Percentiles rank a stretch among this genome's conserved stretches.
phyloP scores from a whole-genome alignment of 2,329 filamentous ascomycete species.

The Bipolaris oryzae region DNA sequence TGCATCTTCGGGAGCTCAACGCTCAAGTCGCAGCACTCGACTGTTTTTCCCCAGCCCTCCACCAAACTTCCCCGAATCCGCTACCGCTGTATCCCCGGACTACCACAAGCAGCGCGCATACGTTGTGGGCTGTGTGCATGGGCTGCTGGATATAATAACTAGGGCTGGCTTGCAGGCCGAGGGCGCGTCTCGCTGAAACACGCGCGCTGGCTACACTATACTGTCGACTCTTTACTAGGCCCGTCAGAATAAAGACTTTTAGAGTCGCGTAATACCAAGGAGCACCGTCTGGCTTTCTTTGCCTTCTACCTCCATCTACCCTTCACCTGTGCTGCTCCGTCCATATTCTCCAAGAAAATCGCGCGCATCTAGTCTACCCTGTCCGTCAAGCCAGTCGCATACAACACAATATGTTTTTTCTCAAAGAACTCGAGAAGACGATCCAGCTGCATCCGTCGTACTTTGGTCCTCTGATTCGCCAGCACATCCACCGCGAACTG shows the following conservation, averaged over 20 bases:
- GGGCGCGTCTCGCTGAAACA: slow-evolving; percentile 36
- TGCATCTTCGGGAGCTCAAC: slow-evolving; percentile 13
- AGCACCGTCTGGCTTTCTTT: slow-evolving; percentile 14
- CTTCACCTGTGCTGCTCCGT: slow-evolving; percentile 22
- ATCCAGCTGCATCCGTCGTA: slow-evolving; percentile 96
- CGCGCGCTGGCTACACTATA: slow-evolving; percentile 22
- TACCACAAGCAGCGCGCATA: slow-evolving; percentile 24
- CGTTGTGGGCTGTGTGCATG: slow-evolving; percentile 33
- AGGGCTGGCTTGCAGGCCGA: slow-evolving; percentile 38
- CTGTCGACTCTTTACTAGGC: slow-evolving; percentile 26
- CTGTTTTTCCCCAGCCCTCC: slow-evolving; percentile 21
- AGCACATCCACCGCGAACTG: slow-evolving; percentile 86
- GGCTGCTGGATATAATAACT: slow-evolving; percentile 27
- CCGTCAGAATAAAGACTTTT: slow-evolving; percentile 31
- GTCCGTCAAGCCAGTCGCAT: slow-evolving; percentile 15
- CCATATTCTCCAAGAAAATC: slow-evolving; percentile 10
- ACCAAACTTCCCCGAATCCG: slow-evolving; percentile 19
- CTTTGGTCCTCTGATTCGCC: slow-evolving; percentile 91
- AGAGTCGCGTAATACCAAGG: slow-evolving; percentile 33
- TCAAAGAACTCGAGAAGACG: slow-evolving; percentile 93
- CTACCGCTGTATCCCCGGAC: slow-evolving; percentile 13
- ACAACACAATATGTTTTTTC: slow-evolving; percentile 82
- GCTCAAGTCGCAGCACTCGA: slow-evolving; percentile 7
- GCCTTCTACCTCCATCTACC: slow-evolving; percentile 10
- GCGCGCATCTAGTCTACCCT: slow-evolving; percentile 12